Conservation (phyloP, 305 asterid genomes). For the Solanum hybrid region DNA sequence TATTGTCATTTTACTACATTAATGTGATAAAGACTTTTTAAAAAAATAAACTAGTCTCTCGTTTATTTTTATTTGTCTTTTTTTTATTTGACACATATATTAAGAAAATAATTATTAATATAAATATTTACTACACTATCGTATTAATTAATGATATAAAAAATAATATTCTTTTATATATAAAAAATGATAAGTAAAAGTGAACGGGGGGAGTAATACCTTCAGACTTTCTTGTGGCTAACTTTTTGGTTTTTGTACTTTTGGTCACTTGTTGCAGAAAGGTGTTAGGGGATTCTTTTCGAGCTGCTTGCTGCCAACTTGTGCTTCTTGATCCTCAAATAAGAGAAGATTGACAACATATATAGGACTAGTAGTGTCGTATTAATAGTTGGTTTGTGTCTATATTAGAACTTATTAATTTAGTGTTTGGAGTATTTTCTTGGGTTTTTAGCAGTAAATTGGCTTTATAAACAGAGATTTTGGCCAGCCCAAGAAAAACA, state of each 20-base stretch:
- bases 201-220: background rate
- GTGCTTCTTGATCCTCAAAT: slow-evolving; percentile 16
- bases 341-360: background rate
- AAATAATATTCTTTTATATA: too few relatives aligned
- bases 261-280: slow-evolving; percentile 31
- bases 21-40: background rate
- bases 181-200: too few relatives aligned
- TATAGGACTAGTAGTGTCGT: background rate
- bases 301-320: slow-evolving; percentile 42
- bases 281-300: slow-evolving; percentile 37
- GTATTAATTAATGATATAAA: too few relatives aligned
- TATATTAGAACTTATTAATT: background rate
- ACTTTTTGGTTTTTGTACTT: background rate
- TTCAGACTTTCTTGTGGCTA: background rate
- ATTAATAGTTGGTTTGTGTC: background rate
- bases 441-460: background rate
- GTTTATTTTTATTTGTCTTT: too few relatives aligned
- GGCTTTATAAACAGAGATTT: background rate
- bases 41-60: too few relatives aligned
- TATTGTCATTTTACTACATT: background rate
- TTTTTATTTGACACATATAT: too few relatives aligned
- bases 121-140: background rate
- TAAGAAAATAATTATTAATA: too few relatives aligned
- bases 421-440: background rate
- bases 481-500: background rate